These are phyloP conservation scores for Solanum bukasovii DNA, from an alignment of 257 asterid species.

Conservation along the genomic window DNA sequence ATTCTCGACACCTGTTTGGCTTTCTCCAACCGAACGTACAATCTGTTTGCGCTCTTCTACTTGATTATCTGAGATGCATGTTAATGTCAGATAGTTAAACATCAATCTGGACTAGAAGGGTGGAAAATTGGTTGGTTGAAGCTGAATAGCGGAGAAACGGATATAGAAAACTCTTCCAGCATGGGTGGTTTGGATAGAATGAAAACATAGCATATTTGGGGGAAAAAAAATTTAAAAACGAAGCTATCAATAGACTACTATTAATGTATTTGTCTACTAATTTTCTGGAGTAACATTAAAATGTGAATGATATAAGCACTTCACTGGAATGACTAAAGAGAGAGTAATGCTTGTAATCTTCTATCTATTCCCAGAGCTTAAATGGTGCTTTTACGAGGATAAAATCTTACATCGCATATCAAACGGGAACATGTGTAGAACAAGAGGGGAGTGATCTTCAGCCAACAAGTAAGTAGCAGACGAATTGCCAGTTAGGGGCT, in stretches of 20 bases:
- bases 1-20: neutral
- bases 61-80: neutral
- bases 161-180: neutral
- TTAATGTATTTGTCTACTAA: neutral
- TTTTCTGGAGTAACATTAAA: neutral
- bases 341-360: neutral
- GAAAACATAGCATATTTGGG: neutral
- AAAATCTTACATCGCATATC: neutral
- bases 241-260: neutral
- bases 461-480: neutral
- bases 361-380: neutral
- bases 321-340: neutral
- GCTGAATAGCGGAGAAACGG: neutral
- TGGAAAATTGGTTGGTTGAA: neutral
- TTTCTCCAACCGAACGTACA: neutral
- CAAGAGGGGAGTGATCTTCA: neutral
- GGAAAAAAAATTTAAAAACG: neutral
- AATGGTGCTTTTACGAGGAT: neutral
- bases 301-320: neutral
- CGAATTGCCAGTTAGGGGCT: neutral
- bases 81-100: neutral
- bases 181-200: neutral
- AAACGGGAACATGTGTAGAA: neutral
- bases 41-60: neutral
- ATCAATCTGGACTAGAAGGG: neutral